Evolutionary conservation across 768 basidiomycete genomes (phyloP), one percentile per base, ranked within the genome.

Genomic region (Tylopilus felleus): DNA sequence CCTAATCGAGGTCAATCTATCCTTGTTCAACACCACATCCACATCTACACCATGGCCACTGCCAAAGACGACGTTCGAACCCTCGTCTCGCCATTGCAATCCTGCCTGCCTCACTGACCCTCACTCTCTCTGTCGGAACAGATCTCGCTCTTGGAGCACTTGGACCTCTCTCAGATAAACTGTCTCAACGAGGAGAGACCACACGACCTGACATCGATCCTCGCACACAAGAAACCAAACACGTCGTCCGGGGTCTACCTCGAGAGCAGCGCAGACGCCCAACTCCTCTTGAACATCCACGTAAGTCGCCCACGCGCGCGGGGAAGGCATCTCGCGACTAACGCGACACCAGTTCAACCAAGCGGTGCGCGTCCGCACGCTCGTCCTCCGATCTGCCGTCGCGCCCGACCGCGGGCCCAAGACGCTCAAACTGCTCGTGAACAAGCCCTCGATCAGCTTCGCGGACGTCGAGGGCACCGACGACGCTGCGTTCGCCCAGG

Each of bases 331-430:
- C 3, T 27, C 25, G 25, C 25, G n/a, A n/a, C n/a, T n/a, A n/a
- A n/a, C n/a, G n/a, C n/a, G n/a, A n/a, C n/a, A n/a, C n/a, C 35
- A 53, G 86, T 88, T 88, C 72, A 84, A 86, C 65, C 85, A 86
- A 69, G 68, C 77, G 23, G 86, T 88, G 39, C 79, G 81, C 57
- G 68, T 89, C 46, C 82, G 81, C 53, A 79, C 82, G 33, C 72
- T 90, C 58, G 71, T 80, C 50, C 65, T 90, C 36, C 75, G 75
- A 25, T 72, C 78, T 10, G 58, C 70, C 22, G 62, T 60, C 13
- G 63, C 60, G 0, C 50, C 67, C 19, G 59, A 66, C 5, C 74
- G 80, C 60, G 87, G 79, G 0, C 89, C 88, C 0, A 80, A 78
- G 60, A 68, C 58, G 42, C 74, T 91, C 68, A 86, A 86, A 64